These are phyloP conservation scores for Taxawa tesnikishii DNA, from an alignment of 2,329 filamentous ascomycete genomes.

Conservation along the genomic window DNA sequence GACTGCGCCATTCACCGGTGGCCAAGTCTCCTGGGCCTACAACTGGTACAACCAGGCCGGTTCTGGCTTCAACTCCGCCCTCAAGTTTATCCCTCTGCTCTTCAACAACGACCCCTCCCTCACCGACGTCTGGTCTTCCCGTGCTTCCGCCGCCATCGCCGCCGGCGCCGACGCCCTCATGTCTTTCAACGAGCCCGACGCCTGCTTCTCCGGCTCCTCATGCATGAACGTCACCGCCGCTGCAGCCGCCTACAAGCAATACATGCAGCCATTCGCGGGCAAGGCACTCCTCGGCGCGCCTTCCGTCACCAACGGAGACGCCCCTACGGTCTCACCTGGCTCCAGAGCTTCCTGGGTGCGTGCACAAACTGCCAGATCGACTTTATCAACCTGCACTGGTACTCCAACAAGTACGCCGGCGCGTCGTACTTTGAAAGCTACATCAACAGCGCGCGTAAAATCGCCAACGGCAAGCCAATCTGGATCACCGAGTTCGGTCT, in stretches of 20 bases:
- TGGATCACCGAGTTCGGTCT: constrained; percentile 50
- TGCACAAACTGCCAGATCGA: constrained; percentile 43
- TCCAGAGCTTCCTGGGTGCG: constrained; percentile 37
- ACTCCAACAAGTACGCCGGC: constrained; percentile 24
- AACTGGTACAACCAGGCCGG: constrained; percentile 8
- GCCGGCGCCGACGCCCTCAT: constrained; percentile 38
- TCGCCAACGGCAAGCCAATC: constrained; percentile 11
- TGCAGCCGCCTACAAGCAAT: constrained; percentile 37
- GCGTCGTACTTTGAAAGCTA: constrained; percentile 30
- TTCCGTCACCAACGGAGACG: constrained; percentile 46
- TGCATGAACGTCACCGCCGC: constrained; percentile 40
- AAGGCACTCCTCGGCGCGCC: constrained; percentile 41
- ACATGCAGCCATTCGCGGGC: constrained; percentile 40
- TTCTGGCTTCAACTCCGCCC: constrained; percentile 10
- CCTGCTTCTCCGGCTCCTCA: constrained; percentile 33
- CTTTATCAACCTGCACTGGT: constrained; percentile 53
- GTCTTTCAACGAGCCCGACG: constrained; percentile 60
- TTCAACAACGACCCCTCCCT: constrained; percentile 12
- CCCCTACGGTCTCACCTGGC: constrained; percentile 38
- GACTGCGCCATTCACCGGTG: constrained; percentile 26
- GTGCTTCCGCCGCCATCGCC: constrained; percentile 12
- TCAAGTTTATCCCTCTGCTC: constrained; percentile 15
- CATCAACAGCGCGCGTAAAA: constrained; percentile 14
- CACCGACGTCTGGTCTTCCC: constrained; percentile 10
- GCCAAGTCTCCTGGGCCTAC: constrained; percentile 12